Percentiles rank a stretch among this genome's conserved stretches.
phyloP scores from a whole-genome alignment of 2,329 filamentous ascomycete species.

The Penicillium sp. region DNA sequence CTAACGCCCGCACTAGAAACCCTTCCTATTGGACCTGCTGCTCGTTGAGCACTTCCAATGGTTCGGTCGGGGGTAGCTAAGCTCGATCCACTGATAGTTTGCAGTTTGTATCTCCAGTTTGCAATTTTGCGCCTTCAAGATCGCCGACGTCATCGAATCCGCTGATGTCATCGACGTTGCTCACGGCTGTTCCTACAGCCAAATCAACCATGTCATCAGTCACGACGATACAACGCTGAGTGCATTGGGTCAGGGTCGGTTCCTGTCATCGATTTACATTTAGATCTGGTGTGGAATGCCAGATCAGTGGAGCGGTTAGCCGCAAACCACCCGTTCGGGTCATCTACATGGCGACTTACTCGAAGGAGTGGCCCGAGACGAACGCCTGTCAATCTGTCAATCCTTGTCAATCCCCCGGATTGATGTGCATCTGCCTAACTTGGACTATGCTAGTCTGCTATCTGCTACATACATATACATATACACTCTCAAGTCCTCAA shows the following conservation, averaged over 20 bases:
- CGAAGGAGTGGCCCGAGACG: neutral
- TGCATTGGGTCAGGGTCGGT: neutral
- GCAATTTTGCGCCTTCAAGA: constrained; percentile 14
- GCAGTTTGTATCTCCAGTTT: neutral
- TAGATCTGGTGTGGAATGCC: constrained; percentile 14
- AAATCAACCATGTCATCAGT: constrained; percentile 20
- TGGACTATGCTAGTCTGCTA: neutral
- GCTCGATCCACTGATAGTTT: too few species aligned
- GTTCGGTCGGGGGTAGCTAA: neutral
- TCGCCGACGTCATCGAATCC: constrained; percentile 29
- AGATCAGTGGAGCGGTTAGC: constrained; percentile 17
- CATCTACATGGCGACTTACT: neutral
- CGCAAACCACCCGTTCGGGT: constrained; percentile 3
- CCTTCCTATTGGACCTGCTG: neutral
- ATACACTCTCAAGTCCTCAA: neutral
- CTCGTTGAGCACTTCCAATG: neutral
- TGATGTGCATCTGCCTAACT: neutral
- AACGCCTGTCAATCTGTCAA: neutral
- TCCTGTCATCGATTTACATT: constrained; percentile 8
- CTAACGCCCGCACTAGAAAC: neutral
- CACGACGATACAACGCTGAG: too few species aligned
- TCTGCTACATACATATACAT: neutral
- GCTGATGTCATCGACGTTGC: constrained; percentile 26
- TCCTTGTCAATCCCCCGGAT: neutral
- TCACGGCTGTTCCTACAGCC: constrained; percentile 10